Base-by-base conservation (phyloP, 2,329 filamentous ascomycete species). In the Didymella lethalis region DNA sequence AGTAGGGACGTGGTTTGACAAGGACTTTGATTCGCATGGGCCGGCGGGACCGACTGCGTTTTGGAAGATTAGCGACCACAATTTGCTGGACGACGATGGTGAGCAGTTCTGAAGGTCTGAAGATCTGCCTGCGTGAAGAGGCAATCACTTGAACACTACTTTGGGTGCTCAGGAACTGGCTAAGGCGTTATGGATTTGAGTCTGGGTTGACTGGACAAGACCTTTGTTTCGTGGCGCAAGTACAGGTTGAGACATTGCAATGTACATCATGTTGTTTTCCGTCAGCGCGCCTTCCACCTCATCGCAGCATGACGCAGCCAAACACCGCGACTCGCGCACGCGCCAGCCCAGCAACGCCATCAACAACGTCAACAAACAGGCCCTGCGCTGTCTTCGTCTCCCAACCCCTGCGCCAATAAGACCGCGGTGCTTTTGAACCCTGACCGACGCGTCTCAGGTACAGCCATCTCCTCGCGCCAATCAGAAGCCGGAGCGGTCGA, bases 1-100 rank as follows among this genome's bases (percentile, higher is more conserved):
- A 0, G 70, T 92, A 2, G 90, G 91, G 0, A 88, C 86, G 50
- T 94, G 91, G 91, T 93, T 92, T 68, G 90, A 92, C 67, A 88
- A 87, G 66, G 86, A 92, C 72, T 88, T 85, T 66, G 87, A 90
- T 61, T 73, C 79, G 0, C 85, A 88, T 65, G 90, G 90, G 0
- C 90, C 90, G 0, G 89, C 84, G 2, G 90, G 90, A 0, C 90
- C 90, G 1, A 91, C 88, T 1, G 88, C 88, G 0, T 92, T 91
- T 68, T 94, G 90, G 90, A 93, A 93, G 76, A 80, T 88, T 11
- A 84, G 81, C 43, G 86, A 90, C 64, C 53, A 57, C 10, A 51
- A 44, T 1, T 8, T 55, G 0, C 54, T 54, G 7, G 59, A 47
- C 4, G 61, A 61, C 12, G 64, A 65, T 16, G 63, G 43, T 26